Base-by-base conservation (phyloP, 371 early-diverging fungal genomes). In the Mortierella sp. region DNA sequence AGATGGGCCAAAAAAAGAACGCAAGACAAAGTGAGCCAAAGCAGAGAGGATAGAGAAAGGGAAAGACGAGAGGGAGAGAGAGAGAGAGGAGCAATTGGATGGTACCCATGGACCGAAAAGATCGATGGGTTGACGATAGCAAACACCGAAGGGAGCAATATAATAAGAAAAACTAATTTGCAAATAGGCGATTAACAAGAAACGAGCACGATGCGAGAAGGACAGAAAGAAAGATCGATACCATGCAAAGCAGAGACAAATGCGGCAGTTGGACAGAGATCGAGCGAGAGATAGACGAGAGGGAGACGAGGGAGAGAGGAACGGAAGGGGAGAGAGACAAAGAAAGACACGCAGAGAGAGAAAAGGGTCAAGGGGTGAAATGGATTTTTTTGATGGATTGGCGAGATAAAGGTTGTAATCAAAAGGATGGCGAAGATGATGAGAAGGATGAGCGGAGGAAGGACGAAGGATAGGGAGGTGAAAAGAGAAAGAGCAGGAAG, bases 1-100 rank as follows among this genome's bases (percentile, higher is more conserved):
- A 38, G 12, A 41, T 14, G 58, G 74, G n/a, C 74, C 74, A 74
- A 27, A 49, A 56, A 71, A 43, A 55, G 41, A 54, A 58, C 18
- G 41, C 41, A 73, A 48, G 49, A 65, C n/a, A 44, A 43, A 75
- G 75, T 29, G 29, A 43, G 44, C 43, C 21, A 46, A 32, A 11
- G 65, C 16, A 54, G 35, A 24, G n/a, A 56, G 56, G 11, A 56
- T n/a, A 56, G 56, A 56, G 10, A 56, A n/a, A n/a, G 11, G 16
- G n/a, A n/a, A 16, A 8, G 27, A 56, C n/a, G 6, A n/a, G 56
- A 7, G 41, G 4, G 3, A 41, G 41, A 55, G 5, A n/a, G 55
- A 24, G 16, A 29, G 49, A 16, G 71, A 46, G 71, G 41, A 71
- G 41, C 41, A 21, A 41, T 43, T 41, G 71, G 48, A 71, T 41